phyloP scores from a whole-genome alignment of 108 stramenopile species.

The Skeletonema costatum region DNA sequence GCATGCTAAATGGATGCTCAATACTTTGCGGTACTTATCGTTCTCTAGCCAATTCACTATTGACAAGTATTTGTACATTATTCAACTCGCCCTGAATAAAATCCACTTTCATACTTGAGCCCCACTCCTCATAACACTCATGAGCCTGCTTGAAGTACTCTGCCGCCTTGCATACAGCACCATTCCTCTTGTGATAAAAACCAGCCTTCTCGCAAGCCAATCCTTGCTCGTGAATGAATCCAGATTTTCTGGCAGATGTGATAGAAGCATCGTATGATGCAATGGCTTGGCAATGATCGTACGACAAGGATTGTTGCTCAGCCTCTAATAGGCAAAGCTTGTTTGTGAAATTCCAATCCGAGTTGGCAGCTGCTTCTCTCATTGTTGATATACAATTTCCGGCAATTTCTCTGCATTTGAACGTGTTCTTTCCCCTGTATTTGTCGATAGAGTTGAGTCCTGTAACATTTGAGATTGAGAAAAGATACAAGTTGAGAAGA shows the following conservation, averaged over 20 bases:
- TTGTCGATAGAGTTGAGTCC: no score
- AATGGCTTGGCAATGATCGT: not conserved
- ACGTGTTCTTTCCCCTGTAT: not conserved
- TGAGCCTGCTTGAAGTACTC: not conserved
- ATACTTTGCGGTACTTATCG: no score
- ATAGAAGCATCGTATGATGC: not conserved
- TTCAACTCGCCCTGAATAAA: no score
- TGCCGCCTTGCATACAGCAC: not conserved
- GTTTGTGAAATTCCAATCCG: no score
- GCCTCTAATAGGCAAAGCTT: not conserved
- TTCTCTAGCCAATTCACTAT: no score
- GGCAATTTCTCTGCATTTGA: not conserved
- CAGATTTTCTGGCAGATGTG: not conserved
- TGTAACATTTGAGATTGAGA: not conserved
- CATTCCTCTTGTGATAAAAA: not conserved
- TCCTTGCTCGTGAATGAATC: not conserved
- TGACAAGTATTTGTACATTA: no score
- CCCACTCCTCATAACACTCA: no score
- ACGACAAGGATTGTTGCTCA: not conserved
- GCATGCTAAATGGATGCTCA: no score
- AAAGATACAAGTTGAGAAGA: not conserved
- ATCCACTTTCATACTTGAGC: no score
- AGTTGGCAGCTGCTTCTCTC: not conserved
- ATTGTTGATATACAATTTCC: not conserved
- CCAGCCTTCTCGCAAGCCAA: not conserved